Conservation (phyloP, 768 basidiomycete species). For the Zangia roseola region DNA sequence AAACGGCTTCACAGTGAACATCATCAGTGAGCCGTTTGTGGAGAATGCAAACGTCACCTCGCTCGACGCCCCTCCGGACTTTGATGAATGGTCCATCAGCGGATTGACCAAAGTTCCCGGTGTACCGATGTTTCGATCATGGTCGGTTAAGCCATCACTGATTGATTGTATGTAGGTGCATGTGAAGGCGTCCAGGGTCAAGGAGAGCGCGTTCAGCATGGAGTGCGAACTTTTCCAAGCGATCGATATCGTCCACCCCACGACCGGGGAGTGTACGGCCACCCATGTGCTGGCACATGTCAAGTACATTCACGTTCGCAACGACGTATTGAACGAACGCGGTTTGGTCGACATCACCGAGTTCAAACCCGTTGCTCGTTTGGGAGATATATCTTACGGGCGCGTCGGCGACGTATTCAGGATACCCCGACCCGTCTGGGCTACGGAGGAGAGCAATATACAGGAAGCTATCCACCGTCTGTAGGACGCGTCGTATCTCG, state of each 20-base stretch:
- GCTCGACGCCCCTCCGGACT: constrained; percentile 36
- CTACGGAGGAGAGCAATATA: constrained; percentile 11
- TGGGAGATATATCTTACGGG: constrained; percentile 40
- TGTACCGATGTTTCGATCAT: not conserved
- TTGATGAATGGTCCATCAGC: constrained; percentile 42
- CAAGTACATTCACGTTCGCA: constrained; percentile 42
- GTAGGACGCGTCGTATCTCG: not conserved
- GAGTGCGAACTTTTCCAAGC: constrained; percentile 42
- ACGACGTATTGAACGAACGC: constrained; percentile 35
- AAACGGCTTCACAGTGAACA: constrained; percentile 52
- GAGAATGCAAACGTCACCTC: constrained; percentile 39
- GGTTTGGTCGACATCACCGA: constrained; percentile 36
- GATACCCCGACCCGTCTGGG: constrained; percentile 21
- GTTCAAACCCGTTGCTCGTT: constrained; percentile 34
- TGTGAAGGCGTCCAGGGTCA: constrained; percentile 40
- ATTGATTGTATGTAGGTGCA: constrained; percentile 24
- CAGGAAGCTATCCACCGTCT: not conserved
- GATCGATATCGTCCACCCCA: constrained; percentile 33
- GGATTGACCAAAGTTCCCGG: constrained; percentile 40
- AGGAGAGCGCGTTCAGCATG: constrained; percentile 48
- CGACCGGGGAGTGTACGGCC: constrained; percentile 21
- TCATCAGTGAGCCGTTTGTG: constrained; percentile 52
- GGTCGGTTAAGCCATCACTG: not conserved
- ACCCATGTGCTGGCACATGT: constrained; percentile 39
- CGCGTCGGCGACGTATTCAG: constrained; percentile 29